These are phyloP conservation scores for Solanum hybrid DNA, from an alignment of 305 asterid species.

Conservation along the genomic window DNA sequence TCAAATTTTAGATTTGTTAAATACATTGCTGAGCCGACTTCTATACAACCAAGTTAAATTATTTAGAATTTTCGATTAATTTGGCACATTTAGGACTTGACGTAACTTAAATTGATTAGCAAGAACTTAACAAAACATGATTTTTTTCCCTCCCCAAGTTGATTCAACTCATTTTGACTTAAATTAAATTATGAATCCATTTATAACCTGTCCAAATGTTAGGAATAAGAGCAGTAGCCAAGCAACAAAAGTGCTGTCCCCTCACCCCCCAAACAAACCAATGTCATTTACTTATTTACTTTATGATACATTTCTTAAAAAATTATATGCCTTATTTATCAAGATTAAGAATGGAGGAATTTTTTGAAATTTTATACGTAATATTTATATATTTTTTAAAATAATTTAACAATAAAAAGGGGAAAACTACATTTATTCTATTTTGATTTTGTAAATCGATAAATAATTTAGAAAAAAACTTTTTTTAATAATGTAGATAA, in stretches of 20 bases:
- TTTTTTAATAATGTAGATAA: too few species aligned
- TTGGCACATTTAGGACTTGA: background rate
- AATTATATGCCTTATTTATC: background rate
- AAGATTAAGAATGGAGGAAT: background rate
- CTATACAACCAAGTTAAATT: background rate
- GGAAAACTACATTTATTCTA: too few species aligned
- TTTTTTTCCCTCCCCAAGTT: background rate
- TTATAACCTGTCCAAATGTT: background rate
- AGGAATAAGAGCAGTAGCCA: background rate
- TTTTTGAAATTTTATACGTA: too few species aligned
- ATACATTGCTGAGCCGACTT: background rate
- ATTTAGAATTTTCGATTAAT: background rate
- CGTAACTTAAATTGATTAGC: background rate
- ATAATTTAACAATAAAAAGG: too few species aligned
- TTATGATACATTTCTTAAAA: too few species aligned
- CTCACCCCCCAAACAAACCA: too few species aligned
- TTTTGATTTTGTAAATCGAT: too few species aligned
- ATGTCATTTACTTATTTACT: too few species aligned
- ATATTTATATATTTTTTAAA: too few species aligned
- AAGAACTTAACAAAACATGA: background rate
- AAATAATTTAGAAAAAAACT: too few species aligned
- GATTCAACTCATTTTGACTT: background rate
- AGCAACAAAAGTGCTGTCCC: background rate
- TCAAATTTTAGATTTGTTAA: background rate
- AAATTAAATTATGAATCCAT: background rate